Conservation (phyloP, 495 filamentous ascomycete genomes). For the Daldinia decipiens region DNA sequence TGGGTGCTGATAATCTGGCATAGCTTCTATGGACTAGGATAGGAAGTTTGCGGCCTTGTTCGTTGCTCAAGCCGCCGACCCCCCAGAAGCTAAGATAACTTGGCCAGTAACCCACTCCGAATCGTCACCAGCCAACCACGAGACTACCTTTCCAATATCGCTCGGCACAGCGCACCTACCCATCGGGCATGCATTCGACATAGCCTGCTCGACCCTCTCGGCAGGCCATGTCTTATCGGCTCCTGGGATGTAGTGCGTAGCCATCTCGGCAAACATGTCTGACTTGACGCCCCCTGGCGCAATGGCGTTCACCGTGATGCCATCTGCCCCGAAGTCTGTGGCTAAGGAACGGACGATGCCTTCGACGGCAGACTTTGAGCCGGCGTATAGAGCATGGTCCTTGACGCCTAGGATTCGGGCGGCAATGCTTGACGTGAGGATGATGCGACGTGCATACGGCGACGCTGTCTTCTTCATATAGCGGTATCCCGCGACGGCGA, state of each 20-base stretch:
- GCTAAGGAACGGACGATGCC: conserved; percentile 25
- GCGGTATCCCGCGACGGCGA: conserved; percentile 11
- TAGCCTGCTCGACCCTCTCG: conserved; percentile 8
- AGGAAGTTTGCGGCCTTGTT: neutral
- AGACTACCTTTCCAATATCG: conserved; percentile 21
- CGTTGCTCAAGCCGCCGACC: neutral
- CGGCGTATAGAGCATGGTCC: conserved; percentile 23
- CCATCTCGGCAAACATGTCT: conserved; percentile 23
- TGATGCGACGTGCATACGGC: conserved; percentile 4
- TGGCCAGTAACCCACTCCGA: conserved; percentile 17
- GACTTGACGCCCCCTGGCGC: conserved; percentile 22
- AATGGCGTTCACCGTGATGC: conserved; percentile 24
- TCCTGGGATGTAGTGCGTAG: conserved; percentile 21
- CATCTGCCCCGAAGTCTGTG: conserved; percentile 15
- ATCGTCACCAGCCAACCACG: conserved; percentile 16
- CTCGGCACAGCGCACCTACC: conserved; percentile 5
- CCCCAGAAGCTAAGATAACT: conserved; percentile 12
- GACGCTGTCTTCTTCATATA: conserved; percentile 13
- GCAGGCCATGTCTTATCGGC: conserved; percentile 18
- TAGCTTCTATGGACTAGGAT: neutral
- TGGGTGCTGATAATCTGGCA: neutral
- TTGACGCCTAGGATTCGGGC: conserved; percentile 14
- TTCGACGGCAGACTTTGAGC: conserved; percentile 18
- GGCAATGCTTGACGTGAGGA: conserved; percentile 25
- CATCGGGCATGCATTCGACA: conserved; percentile 10